Conservation (phyloP, 164 flowering plant genomes). For the Tetrastigma voinierianum region DNA sequence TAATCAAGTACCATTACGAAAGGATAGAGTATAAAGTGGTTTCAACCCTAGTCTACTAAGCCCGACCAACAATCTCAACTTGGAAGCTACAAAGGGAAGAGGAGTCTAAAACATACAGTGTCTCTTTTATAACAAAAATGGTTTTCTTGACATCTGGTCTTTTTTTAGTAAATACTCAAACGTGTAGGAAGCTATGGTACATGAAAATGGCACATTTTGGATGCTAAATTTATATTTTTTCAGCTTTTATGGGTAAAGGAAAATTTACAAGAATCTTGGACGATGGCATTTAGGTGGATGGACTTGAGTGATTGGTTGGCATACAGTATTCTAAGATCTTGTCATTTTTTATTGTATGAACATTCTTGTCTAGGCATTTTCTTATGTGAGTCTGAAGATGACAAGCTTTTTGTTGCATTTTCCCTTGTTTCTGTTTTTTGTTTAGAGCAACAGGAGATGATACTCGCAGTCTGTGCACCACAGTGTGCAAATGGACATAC, state of each 20-base stretch:
- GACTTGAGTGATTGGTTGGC: constrained; percentile 98
- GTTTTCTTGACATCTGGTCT: too few species aligned
- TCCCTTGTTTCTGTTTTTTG: constrained; percentile 11
- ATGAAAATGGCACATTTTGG: too few species aligned
- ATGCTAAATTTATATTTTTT: constrained; percentile 11
- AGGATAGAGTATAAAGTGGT: too few species aligned
- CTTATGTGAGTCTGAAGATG: neutral
- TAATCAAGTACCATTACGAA: too few species aligned
- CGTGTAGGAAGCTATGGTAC: too few species aligned
- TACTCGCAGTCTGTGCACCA: constrained; percentile 94
- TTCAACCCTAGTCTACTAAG: too few species aligned
- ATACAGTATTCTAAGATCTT: constrained; percentile 49
- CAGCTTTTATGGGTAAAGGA: constrained; percentile 99
- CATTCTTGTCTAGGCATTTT: neutral
- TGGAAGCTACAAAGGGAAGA: too few species aligned
- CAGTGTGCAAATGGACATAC: constrained; percentile 99
- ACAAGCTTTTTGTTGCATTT: neutral
- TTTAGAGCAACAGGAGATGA: constrained; percentile 97
- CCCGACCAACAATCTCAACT: too few species aligned
- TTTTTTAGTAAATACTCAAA: too few species aligned
- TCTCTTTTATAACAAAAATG: too few species aligned
- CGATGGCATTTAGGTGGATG: constrained; percentile 97
- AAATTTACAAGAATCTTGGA: constrained; percentile 93
- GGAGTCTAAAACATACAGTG: too few species aligned
- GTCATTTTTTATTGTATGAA: constrained; percentile 2